These are phyloP conservation scores for Fusarium torreyae DNA, from an alignment of 2,329 filamentous ascomycete genomes.

Conservation along the genomic window DNA sequence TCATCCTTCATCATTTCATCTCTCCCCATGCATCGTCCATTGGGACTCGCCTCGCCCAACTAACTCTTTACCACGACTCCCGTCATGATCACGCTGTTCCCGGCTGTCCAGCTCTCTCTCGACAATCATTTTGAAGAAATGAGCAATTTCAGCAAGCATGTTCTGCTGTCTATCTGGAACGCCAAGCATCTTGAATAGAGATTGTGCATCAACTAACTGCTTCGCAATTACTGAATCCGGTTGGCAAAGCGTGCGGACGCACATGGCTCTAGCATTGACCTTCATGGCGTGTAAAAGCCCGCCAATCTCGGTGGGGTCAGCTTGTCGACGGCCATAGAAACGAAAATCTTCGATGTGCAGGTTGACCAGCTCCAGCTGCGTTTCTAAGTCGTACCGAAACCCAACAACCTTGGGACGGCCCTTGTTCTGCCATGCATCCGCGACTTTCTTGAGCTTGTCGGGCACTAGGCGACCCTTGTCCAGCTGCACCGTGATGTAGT, in stretches of 20 bases:
- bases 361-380: constrained; percentile 69
- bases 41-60: constrained; percentile 15
- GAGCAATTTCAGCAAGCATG: constrained; percentile 65
- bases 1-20: background rate
- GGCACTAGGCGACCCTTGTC: constrained; percentile 69
- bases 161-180: constrained; percentile 61
- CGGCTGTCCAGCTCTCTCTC: constrained; percentile 60
- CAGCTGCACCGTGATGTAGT: constrained; percentile 68
- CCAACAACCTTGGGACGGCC: constrained; percentile 69
- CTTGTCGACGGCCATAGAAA: constrained; percentile 66
- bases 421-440: constrained; percentile 66
- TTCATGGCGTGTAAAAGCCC: constrained; percentile 68
- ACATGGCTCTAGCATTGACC: constrained; percentile 66
- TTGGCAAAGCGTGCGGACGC: constrained; percentile 70
- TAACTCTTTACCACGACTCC: constrained; percentile 22
- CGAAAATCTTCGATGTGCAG: constrained; percentile 67
- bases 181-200: constrained; percentile 65
- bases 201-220: constrained; percentile 69
- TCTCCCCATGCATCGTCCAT: constrained; percentile 22
- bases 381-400: constrained; percentile 73
- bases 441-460: constrained; percentile 66
- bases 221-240: constrained; percentile 72
- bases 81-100: constrained; percentile 45
- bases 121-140: constrained; percentile 69
- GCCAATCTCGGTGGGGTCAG: constrained; percentile 59